These are phyloP conservation scores for Globisporangium sylvaticum DNA, from an alignment of 352 stramenopile species.

Conservation along the genomic window DNA sequence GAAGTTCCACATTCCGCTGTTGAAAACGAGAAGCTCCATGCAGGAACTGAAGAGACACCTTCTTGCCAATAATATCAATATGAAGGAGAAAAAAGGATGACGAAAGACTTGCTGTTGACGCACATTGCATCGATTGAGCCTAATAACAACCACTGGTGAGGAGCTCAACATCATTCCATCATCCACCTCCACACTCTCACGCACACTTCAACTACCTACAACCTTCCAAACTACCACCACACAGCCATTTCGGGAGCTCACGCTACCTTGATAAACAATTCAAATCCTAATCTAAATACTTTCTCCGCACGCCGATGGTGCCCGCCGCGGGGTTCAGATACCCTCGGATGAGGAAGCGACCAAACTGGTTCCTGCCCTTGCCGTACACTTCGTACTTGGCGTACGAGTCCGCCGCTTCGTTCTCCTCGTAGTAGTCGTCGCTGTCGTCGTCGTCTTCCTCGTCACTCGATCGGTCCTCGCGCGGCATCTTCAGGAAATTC, in stretches of 20 bases:
- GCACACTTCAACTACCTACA: background rate
- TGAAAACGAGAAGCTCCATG: background rate
- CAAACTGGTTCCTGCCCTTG: slow-evolving; percentile 61
- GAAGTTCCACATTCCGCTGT: slow-evolving; percentile 7
- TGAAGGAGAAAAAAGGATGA: too few species aligned
- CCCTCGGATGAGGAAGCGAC: slow-evolving; percentile 63
- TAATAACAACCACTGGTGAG: background rate
- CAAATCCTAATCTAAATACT: slow-evolving; percentile 42
- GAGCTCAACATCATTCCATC: background rate
- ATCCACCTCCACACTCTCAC: background rate
- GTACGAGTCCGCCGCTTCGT: slow-evolving; percentile 20
- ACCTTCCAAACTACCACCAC: background rate
- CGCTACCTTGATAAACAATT: background rate
- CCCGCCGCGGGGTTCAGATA: slow-evolving; percentile 46
- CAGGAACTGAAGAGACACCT: background rate
- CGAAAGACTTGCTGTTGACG: too few species aligned
- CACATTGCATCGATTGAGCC: background rate
- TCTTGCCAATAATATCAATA: too few species aligned
- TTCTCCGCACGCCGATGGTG: slow-evolving; percentile 45
- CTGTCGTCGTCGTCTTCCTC: slow-evolving; percentile 23
- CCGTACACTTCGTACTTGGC: slow-evolving; percentile 58
- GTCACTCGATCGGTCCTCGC: slow-evolving; percentile 15
- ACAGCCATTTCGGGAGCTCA: background rate
- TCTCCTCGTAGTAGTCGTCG: slow-evolving; percentile 18
- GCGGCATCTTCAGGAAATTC: slow-evolving; percentile 49